Evolutionary conservation across 2,329 filamentous ascomycete species (phyloP).

Genomic region (Ophiocordyceps sinensis): DNA sequence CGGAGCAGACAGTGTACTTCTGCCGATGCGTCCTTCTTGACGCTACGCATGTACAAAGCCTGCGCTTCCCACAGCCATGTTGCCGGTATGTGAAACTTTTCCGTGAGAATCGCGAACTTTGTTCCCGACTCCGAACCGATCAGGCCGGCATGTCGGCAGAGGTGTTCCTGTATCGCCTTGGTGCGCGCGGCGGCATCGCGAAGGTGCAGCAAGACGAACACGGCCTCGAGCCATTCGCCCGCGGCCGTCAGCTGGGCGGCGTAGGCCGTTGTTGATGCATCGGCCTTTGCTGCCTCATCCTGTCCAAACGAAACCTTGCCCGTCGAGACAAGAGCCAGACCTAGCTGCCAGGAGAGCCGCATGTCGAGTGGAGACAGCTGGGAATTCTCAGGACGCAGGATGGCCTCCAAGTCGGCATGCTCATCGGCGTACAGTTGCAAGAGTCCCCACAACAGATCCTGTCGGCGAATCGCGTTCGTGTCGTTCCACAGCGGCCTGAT

Average conservation of each 20-base stretch:
- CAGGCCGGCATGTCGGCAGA: slow-evolving; percentile 54
- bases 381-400: slow-evolving; percentile 63
- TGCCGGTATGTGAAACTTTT: slow-evolving; percentile 55
- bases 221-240: slow-evolving; percentile 53
- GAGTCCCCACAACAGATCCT: slow-evolving; percentile 79
- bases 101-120: slow-evolving; percentile 44
- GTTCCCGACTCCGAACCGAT: slow-evolving; percentile 45
- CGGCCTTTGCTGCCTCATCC: slow-evolving; percentile 43
- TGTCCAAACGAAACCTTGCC: slow-evolving; percentile 37
- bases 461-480: slow-evolving; percentile 38
- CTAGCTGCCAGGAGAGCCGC: slow-evolving; percentile 74
- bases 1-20: slow-evolving; percentile 72
- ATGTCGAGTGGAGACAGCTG: slow-evolving; percentile 62
- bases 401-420: slow-evolving; percentile 45
- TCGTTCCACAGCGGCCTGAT: slow-evolving; percentile 47
- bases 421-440: slow-evolving; percentile 64
- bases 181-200: slow-evolving; percentile 46
- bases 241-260: slow-evolving; percentile 47
- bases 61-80: slow-evolving; percentile 80
- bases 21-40: slow-evolving; percentile 49
- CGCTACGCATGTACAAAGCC: slow-evolving; percentile 65
- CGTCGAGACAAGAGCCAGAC: slow-evolving; percentile 45
- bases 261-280: slow-evolving; percentile 53
- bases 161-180: slow-evolving; percentile 55
- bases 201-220: slow-evolving; percentile 70